These are phyloP conservation scores for Rhodotorula graminis DNA, from an alignment of 768 basidiomycete genomes.

Conservation along the genomic window DNA sequence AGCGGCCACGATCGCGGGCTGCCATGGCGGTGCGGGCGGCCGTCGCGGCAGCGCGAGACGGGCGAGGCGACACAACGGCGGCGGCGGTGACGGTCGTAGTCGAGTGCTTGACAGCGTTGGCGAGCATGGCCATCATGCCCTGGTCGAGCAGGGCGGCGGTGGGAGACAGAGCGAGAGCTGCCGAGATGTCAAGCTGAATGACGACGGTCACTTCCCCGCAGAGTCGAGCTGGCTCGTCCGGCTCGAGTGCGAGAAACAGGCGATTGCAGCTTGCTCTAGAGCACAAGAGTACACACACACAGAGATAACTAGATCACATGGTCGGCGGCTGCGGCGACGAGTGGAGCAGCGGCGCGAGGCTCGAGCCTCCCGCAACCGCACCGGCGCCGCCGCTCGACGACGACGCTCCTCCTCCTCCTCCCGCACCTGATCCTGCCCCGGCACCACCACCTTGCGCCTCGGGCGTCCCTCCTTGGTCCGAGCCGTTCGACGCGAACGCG, in stretches of 20 bases:
- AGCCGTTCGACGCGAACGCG: background rate
- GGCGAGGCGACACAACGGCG: background rate
- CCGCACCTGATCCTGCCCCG: no score
- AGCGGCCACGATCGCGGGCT: conserved; percentile 14
- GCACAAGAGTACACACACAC: background rate
- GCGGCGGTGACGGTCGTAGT: background rate
- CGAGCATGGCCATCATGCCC: background rate
- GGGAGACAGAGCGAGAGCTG: no score
- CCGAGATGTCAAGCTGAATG: background rate
- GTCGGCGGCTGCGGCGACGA: background rate
- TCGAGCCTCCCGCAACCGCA: background rate
- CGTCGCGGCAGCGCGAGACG: conserved; percentile 16
- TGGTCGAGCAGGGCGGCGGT: no score
- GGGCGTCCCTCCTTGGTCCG: background rate
- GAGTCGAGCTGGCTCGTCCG: no score
- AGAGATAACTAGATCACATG: background rate
- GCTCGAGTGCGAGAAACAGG: no score
- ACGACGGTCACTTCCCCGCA: background rate
- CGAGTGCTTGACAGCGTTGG: background rate
- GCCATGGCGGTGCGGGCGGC: conserved; percentile 8
- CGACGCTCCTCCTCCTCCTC: no score
- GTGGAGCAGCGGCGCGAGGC: background rate
- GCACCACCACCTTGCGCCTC: background rate
- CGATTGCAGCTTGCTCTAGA: no score
- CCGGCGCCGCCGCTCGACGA: background rate